A percentile compares a stretch with the other conserved stretches of the same genome.
phyloP scores from a whole-genome alignment of 2,329 filamentous ascomycete species.

The Cyanodermella asteris region DNA sequence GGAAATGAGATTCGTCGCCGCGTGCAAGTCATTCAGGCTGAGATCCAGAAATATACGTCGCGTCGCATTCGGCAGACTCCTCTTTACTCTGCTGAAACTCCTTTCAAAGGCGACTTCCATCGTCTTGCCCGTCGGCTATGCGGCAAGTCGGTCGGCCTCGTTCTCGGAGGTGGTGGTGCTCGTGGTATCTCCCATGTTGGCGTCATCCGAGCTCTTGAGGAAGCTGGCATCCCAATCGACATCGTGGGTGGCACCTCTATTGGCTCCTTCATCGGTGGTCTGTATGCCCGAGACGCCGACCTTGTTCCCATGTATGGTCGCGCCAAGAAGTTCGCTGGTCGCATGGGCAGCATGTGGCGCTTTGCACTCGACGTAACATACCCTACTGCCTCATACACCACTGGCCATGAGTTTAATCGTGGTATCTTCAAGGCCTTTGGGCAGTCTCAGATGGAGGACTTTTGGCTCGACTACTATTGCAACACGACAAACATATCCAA shows the following conservation, averaged over 20 bases:
- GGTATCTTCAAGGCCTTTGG: slow-evolving; percentile 98
- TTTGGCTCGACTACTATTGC: slow-evolving; percentile 97
- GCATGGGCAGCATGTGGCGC: slow-evolving; percentile 99
- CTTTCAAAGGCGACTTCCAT: slow-evolving; percentile 93
- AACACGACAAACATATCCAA: slow-evolving; percentile 99
- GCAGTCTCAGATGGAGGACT: slow-evolving; percentile 92
- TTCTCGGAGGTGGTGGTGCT: slow-evolving; percentile 82
- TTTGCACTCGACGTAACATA: slow-evolving; percentile 93
- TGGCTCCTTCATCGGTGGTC: slow-evolving; percentile 77
- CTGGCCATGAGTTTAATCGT: slow-evolving; percentile 94
- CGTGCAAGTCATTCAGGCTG: slow-evolving; percentile 84
- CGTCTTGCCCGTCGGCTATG: slow-evolving; percentile 73
- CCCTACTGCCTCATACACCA: slow-evolving; percentile 89
- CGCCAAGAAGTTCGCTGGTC: slow-evolving; percentile 88
- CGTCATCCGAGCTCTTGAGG: slow-evolving; percentile 83
- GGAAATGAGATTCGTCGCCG: slow-evolving; percentile 75
- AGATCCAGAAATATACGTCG: slow-evolving; percentile 96
- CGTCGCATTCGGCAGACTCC: slow-evolving; percentile 73
- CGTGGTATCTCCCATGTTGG: slow-evolving; percentile 82
- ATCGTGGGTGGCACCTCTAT: slow-evolving; percentile 92
- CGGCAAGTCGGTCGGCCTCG: slow-evolving; percentile 82
- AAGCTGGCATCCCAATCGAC: slow-evolving; percentile 89
- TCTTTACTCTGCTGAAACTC: slow-evolving; percentile 74
- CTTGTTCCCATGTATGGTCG: slow-evolving; percentile 92
- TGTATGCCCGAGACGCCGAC: slow-evolving; percentile 91